These are phyloP conservation scores for Astragalus glycyphyllos DNA, from an alignment of 306 rosid species.

Conservation along the genomic window DNA sequence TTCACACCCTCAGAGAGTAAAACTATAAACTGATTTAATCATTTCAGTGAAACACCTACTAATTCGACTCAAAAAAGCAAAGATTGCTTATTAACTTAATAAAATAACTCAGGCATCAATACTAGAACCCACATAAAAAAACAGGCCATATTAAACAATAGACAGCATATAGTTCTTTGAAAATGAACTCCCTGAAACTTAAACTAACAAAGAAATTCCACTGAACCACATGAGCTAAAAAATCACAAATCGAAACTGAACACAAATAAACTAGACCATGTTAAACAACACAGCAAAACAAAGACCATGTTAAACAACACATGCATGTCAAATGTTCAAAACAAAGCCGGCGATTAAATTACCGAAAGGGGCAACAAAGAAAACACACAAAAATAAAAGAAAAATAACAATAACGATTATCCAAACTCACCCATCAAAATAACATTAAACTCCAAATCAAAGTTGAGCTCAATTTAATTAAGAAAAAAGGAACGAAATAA, in stretches of 20 bases:
- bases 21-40: not conserved
- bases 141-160: no score
- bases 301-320: not conserved
- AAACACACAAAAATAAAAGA: not conserved
- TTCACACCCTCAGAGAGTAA: conserved; percentile 13
- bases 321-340: not conserved
- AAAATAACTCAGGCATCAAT: not conserved
- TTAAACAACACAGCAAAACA: not conserved
- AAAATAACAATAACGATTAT: not conserved
- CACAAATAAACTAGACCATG: not conserved
- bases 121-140: not conserved
- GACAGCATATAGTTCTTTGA: not conserved
- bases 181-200: not conserved
- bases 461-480: conserved; percentile 21
- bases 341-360: not conserved
- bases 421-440: not conserved
- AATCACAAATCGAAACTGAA: not conserved
- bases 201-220: conserved; percentile 14
- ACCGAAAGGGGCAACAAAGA: not conserved
- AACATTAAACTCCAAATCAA: not conserved
- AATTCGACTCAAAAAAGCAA: not conserved
- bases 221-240: not conserved
- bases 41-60: not conserved
- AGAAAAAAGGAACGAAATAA: not conserved
- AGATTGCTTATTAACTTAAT: not conserved